Conservation (phyloP, 371 early-diverging fungal genomes). For the Mortierella sp. region DNA sequence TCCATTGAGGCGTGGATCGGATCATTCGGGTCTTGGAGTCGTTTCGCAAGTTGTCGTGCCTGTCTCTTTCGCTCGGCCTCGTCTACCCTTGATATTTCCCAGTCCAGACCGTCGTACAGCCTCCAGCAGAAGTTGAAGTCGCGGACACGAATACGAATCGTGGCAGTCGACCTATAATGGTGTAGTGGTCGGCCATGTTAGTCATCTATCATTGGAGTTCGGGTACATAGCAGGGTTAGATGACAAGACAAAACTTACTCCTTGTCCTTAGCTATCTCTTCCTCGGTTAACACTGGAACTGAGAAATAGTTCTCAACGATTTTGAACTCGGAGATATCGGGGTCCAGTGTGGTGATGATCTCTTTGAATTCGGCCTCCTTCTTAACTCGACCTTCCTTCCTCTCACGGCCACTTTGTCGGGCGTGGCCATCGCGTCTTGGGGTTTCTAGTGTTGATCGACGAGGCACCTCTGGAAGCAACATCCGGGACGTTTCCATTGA, state of each 20-base stretch:
- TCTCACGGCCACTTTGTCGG: neutral
- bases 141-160: conserved; percentile 61
- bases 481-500: no score
- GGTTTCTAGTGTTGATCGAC: conserved; percentile 14
- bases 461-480: neutral
- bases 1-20: conserved; percentile 37
- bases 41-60: conserved; percentile 41
- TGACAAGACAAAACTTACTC: conserved; percentile 13
- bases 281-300: conserved; percentile 57
- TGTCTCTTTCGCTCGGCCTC: conserved; percentile 48
- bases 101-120: conserved; percentile 68
- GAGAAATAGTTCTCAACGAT: conserved; percentile 75
- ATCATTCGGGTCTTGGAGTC: conserved; percentile 45
- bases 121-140: conserved; percentile 72
- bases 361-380: conserved; percentile 37
- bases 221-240: no score
- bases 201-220: no score
- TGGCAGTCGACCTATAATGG: conserved; percentile 38
- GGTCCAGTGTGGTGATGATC: conserved; percentile 43
- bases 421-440: conserved; percentile 7
- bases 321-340: conserved; percentile 53
- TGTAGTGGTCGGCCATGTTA: no score
- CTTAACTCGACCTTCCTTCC: conserved; percentile 16
- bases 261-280: conserved; percentile 45
- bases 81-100: conserved; percentile 42